A percentile compares a stretch with the other conserved stretches of the same genome.
phyloP scores from a whole-genome alignment of 2,329 filamentous ascomycete species.

The Zarea fungicola region DNA sequence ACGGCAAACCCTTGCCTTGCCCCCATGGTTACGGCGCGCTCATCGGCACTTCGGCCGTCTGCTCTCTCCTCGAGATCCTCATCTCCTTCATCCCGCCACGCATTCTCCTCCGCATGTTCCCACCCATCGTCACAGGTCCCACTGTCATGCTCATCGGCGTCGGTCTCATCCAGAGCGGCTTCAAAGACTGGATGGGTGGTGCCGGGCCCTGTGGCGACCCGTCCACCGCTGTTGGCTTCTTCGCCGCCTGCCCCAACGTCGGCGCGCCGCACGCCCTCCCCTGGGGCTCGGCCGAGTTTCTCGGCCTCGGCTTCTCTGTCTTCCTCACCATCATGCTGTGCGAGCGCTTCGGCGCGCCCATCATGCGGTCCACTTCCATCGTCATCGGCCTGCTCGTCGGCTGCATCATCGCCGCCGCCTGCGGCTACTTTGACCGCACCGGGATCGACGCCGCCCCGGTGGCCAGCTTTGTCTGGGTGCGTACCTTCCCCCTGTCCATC shows the following conservation, averaged over 20 bases:
- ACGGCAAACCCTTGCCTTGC: constrained; percentile 66
- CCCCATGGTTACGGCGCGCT: constrained; percentile 69
- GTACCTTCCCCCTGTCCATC: constrained; percentile 67
- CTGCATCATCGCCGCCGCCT: constrained; percentile 73
- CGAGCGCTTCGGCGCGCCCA: constrained; percentile 74
- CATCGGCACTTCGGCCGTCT: constrained; percentile 62
- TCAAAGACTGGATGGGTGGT: constrained; percentile 75
- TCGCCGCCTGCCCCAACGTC: constrained; percentile 60
- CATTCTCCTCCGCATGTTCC: constrained; percentile 67
- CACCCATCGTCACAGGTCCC: constrained; percentile 71
- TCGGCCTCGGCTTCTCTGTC: constrained; percentile 74
- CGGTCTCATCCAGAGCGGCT: constrained; percentile 64
- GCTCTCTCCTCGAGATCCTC: constrained; percentile 63
- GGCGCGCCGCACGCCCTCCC: constrained; percentile 64
- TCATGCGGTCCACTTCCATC: constrained; percentile 78
- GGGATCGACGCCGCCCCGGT: constrained; percentile 66
- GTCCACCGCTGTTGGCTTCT: constrained; percentile 48
- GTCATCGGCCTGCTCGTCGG: constrained; percentile 69
- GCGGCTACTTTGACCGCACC: constrained; percentile 71
- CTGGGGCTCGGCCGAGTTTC: constrained; percentile 75
- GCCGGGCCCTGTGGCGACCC: constrained; percentile 51
- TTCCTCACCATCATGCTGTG: constrained; percentile 75
- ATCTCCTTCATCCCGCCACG: constrained; percentile 70
- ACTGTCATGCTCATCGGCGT: constrained; percentile 69
- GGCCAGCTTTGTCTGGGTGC: constrained; percentile 72